A percentile compares a stretch with the other conserved stretches of the same genome.
phyloP scores from a whole-genome alignment of 768 basidiomycete genomes.

The Psilocybe azurescens region DNA sequence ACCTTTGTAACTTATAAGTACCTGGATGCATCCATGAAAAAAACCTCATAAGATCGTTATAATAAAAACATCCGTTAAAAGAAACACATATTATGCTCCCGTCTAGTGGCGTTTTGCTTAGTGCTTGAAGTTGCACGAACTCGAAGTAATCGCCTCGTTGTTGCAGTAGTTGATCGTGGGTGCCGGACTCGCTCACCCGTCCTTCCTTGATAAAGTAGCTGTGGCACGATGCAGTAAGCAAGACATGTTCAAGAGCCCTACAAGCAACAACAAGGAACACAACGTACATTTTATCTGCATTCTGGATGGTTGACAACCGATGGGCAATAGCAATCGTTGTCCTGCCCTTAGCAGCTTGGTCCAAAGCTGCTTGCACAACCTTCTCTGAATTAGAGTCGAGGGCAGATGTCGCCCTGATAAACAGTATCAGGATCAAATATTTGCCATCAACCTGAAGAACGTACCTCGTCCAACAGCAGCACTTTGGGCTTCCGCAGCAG shows the following conservation, averaged over 20 bases:
- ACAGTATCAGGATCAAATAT: slow-evolving; percentile 15
- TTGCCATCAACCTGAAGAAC: slow-evolving; percentile 21
- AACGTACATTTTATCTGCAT: slow-evolving; percentile 85
- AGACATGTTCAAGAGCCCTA: slow-evolving; percentile 11
- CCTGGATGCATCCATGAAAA: background rate
- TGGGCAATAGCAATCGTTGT: slow-evolving; percentile 97
- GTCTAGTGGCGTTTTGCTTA: slow-evolving; percentile 55
- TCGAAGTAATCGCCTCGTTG: slow-evolving; percentile 78
- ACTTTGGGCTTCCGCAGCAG: slow-evolving; percentile 90
- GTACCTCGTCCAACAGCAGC: slow-evolving; percentile 77
- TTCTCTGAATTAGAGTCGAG: slow-evolving; percentile 92
- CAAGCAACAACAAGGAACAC: slow-evolving; percentile 12
- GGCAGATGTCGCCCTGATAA: slow-evolving; percentile 79
- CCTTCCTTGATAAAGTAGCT: slow-evolving; percentile 94
- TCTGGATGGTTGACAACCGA: slow-evolving; percentile 90
- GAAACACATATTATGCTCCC: slow-evolving; percentile 1
- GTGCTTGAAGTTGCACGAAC: slow-evolving; percentile 86
- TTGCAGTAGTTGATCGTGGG: slow-evolving; percentile 81
- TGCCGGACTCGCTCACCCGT: slow-evolving; percentile 82
- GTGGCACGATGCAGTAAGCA: slow-evolving; percentile 19
- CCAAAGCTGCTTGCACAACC: slow-evolving; percentile 93
- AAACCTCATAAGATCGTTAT: slow-evolving; percentile 21
- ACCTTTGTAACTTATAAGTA: slow-evolving; percentile 4
- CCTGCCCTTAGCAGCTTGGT: slow-evolving; percentile 89
- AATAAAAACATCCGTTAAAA: slow-evolving; percentile 13